A percentile compares a stretch with the other conserved stretches of the same genome.
Evolutionary conservation across 306 rosid species (phyloP).

Genomic region (Malus sieversii): DNA sequence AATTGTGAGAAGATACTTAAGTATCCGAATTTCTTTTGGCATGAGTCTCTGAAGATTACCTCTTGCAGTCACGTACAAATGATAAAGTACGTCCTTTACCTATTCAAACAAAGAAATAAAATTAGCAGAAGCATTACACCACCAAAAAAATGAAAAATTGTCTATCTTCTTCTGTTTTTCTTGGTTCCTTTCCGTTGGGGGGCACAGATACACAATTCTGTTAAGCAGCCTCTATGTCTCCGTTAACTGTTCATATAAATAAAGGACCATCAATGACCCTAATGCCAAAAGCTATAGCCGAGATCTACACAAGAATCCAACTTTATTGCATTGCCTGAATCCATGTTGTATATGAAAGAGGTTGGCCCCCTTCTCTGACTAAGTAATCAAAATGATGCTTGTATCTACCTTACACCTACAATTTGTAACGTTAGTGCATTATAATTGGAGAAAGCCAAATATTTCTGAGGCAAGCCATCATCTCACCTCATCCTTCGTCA

Average conservation of each 20-base stretch:
- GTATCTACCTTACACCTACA: neutral
- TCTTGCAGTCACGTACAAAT: conserved; percentile 67
- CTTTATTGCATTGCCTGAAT: neutral
- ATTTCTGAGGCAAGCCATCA: neutral
- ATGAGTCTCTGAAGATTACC: conserved; percentile 75
- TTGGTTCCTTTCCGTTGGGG: neutral
- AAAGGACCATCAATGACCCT: neutral
- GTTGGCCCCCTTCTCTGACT: neutral
- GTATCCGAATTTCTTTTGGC: conserved; percentile 84
- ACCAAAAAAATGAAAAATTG: neutral
- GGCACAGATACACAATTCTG: neutral
- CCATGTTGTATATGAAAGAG: neutral
- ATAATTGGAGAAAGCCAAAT: neutral
- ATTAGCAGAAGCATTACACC: neutral
- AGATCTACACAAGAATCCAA: neutral
- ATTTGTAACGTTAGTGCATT: neutral
- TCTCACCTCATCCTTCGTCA: conserved; percentile 79
- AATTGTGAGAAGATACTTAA: conserved; percentile 66
- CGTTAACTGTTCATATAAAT: neutral
- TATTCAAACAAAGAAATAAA: conserved; percentile 10
- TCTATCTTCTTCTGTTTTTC: neutral
- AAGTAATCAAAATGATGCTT: neutral
- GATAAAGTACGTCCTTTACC: conserved; percentile 80
- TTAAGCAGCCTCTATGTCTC: neutral
- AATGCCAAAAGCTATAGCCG: neutral